Conservation (phyloP, 164 flowering plant genomes). For the Nymphaea colorata region DNA sequence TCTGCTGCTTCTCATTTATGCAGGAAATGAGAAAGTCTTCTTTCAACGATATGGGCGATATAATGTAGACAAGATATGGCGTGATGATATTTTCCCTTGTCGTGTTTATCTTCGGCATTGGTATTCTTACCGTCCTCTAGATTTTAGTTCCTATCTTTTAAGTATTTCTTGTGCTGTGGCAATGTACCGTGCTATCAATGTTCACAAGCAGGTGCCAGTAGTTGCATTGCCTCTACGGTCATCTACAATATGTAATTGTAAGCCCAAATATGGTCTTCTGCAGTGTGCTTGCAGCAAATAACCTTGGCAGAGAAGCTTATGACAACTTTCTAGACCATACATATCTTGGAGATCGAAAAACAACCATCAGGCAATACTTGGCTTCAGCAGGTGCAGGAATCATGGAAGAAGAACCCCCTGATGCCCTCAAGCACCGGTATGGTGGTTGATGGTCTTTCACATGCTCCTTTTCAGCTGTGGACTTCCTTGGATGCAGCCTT, state of each 20-base stretch:
- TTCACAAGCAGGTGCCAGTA: background rate
- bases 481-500: background rate
- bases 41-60: constrained; percentile 61
- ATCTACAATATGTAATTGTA: background rate
- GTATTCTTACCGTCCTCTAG: constrained; percentile 21
- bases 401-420: constrained; percentile 12
- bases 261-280: background rate
- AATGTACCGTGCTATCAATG: background rate
- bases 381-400: constrained; percentile 6
- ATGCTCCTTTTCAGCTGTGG: background rate
- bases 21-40: constrained; percentile 72
- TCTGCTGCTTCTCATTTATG: background rate
- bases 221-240: background rate
- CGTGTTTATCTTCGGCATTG: constrained; percentile 91
- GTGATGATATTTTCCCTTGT: constrained; percentile 89
- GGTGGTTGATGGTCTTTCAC: constrained; percentile 1
- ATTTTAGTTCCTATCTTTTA: background rate
- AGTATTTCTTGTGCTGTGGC: background rate
- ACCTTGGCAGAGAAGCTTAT: constrained; percentile 5
- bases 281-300: constrained; percentile 8
- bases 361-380: constrained; percentile 8
- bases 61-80: constrained; percentile 66
- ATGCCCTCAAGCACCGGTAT: constrained; percentile 5
- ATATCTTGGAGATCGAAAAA: constrained; percentile 8
- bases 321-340: constrained; percentile 8